A percentile compares a stretch with the other conserved stretches of the same genome.
These are phyloP conservation scores for Otatea glauca DNA, from an alignment of 176 grass and related monocot genomes.

Conservation along the genomic window DNA sequence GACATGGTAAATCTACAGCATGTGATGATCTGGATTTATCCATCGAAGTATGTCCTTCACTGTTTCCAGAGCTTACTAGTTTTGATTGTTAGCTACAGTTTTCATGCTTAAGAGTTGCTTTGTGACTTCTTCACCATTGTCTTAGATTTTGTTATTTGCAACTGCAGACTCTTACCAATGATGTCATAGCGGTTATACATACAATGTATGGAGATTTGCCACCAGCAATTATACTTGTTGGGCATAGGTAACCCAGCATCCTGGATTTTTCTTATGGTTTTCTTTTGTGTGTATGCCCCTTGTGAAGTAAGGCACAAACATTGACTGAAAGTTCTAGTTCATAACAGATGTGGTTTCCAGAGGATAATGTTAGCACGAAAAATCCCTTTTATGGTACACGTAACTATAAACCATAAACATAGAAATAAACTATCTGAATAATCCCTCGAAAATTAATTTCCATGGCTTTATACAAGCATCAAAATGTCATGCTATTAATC, in stretches of 20 bases:
- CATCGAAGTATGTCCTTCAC: constrained; percentile 69
- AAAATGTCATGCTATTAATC: constrained; percentile 17
- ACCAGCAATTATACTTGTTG: constrained; percentile 96
- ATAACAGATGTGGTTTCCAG: background rate
- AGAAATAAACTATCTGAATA: constrained; percentile 10
- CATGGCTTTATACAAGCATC: background rate
- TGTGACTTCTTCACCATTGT: background rate
- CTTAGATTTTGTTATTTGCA: constrained; percentile 20
- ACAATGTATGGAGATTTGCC: constrained; percentile 75
- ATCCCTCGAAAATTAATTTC: background rate
- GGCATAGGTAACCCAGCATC: constrained; percentile 73
- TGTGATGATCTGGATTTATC: constrained; percentile 84
- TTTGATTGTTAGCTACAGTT: constrained; percentile 1
- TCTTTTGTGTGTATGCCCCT: background rate
- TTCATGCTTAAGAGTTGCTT: constrained; percentile 14
- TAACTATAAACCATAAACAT: background rate
- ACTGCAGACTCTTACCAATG: constrained; percentile 84
- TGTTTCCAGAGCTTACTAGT: constrained; percentile 20
- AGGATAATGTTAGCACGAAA: constrained; percentile 12
- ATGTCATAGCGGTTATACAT: constrained; percentile 71
- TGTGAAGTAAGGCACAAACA: constrained; percentile 2
- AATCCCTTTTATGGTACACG: background rate
- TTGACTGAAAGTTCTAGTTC: constrained; percentile 20
- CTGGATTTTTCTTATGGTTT: background rate
- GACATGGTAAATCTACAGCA: constrained; percentile 85